phyloP scores from a whole-genome alignment of 140 eudicot genomes.

The Cichorium intybus region DNA sequence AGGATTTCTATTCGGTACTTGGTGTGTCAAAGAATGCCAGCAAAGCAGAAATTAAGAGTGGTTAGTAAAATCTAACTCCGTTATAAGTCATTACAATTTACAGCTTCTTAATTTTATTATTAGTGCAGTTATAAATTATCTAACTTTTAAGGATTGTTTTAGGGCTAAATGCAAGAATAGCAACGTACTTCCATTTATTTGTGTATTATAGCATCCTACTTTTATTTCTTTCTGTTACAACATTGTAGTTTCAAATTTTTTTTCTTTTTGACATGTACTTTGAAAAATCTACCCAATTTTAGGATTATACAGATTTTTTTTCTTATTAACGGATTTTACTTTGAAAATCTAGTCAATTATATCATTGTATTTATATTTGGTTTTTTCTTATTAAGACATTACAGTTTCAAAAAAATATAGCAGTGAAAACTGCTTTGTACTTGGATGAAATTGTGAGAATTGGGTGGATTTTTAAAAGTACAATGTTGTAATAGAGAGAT shows the following conservation, averaged over 20 bases:
- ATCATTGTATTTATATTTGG: no score
- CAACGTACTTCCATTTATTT: not conserved
- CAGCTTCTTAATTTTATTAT: not conserved
- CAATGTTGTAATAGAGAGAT: no score
- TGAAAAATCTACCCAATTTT: no score
- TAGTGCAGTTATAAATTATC: slow-evolving; percentile 1
- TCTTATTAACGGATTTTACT: no score
- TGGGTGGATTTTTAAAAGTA: not conserved
- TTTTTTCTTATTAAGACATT: no score
- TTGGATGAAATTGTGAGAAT: not conserved
- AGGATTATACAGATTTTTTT: no score
- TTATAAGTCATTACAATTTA: slow-evolving; percentile 1
- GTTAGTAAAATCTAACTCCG: slow-evolving; percentile 42
- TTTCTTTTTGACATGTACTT: no score
- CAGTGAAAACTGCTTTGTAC: not conserved
- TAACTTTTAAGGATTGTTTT: not conserved
- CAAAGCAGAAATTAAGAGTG: slow-evolving; percentile 89
- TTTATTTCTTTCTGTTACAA: not conserved
- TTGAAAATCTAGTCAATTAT: no score
- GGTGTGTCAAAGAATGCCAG: slow-evolving; percentile 80
- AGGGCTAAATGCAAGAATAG: not conserved
- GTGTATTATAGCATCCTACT: not conserved
- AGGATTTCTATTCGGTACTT: slow-evolving; percentile 87
- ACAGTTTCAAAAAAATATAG: not conserved
- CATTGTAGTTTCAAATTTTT: no score